A percentile compares a stretch with the other conserved stretches of the same genome.
Evolutionary conservation across 148 eudicot species (phyloP).

Genomic region (Vaccinium corymbosum): DNA sequence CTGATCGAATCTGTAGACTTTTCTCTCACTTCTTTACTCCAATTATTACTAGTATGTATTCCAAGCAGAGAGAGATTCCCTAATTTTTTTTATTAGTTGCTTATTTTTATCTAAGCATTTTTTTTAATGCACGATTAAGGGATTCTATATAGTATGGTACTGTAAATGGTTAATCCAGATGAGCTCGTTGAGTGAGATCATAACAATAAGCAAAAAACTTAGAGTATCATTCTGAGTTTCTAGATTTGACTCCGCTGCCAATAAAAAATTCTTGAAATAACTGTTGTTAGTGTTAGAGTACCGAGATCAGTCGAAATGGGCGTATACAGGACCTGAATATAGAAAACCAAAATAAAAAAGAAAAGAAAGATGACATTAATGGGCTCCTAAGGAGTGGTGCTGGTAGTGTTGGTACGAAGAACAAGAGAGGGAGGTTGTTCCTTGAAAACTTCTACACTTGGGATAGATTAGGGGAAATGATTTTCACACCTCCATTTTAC

Average conservation of each 20-base stretch:
- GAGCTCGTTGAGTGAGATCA: background rate
- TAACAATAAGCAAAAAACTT: background rate
- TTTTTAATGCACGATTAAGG: background rate
- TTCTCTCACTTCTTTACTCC: background rate
- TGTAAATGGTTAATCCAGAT: background rate
- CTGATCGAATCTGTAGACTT: background rate
- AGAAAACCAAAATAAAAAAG: background rate
- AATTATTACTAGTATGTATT: background rate
- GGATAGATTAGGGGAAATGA: background rate
- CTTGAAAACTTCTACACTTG: background rate
- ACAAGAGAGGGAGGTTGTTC: background rate
- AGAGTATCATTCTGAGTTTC: too few species aligned
- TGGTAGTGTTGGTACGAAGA: slow-evolving; percentile 13
- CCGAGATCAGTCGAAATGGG: background rate
- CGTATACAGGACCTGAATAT: background rate
- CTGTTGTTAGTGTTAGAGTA: background rate
- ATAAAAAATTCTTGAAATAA: too few species aligned
- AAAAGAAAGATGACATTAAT: background rate
- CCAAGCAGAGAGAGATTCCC: background rate
- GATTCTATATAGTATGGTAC: background rate
- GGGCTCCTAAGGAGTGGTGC: slow-evolving; percentile 1
- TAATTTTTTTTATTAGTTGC: background rate
- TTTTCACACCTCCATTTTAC: too few species aligned
- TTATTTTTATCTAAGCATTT: too few species aligned
- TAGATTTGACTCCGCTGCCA: too few species aligned